These are phyloP conservation scores for Epichloe gansuensis DNA, from an alignment of 2,329 filamentous ascomycete genomes.

Conservation along the genomic window DNA sequence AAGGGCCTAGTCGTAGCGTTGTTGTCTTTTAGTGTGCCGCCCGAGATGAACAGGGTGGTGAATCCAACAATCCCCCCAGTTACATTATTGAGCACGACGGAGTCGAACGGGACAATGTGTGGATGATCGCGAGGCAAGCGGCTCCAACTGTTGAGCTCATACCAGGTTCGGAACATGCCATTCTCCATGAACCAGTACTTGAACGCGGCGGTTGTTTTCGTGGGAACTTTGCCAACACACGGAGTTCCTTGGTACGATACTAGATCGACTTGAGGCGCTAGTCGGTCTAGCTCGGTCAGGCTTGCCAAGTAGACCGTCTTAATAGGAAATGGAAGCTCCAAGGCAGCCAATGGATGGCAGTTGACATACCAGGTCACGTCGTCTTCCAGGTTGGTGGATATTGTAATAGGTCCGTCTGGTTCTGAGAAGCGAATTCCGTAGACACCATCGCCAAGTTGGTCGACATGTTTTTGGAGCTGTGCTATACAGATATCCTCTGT, in stretches of 20 bases:
- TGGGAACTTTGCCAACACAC: not conserved
- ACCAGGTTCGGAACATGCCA: constrained; percentile 14
- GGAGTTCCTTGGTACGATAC: constrained; percentile 7
- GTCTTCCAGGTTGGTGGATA: constrained; percentile 14
- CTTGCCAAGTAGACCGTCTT: constrained; percentile 9
- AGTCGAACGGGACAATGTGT: constrained; percentile 24
- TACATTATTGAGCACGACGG: constrained; percentile 20
- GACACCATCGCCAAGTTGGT: constrained; percentile 9
- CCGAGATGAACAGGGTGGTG: constrained; percentile 16
- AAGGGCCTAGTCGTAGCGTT: constrained; percentile 16
- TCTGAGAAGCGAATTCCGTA: constrained; percentile 13
- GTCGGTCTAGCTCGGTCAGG: constrained; percentile 17
- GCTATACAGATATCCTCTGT: constrained; percentile 9
- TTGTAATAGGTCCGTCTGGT: constrained; percentile 6
- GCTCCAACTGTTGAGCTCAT: constrained; percentile 23
- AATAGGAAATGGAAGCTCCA: constrained; percentile 8
- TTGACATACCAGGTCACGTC: constrained; percentile 15
- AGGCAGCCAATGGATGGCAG: constrained; percentile 12
- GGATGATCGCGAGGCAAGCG: constrained; percentile 22
- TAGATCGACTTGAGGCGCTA: constrained; percentile 16
- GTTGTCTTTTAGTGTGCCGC: constrained; percentile 20
- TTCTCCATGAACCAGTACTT: constrained; percentile 22
- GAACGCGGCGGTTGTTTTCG: constrained; percentile 15
- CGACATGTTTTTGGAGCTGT: constrained; percentile 11
- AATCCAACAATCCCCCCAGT: constrained; percentile 16